These are phyloP conservation scores for Penicillium palitans DNA, from an alignment of 2,329 filamentous ascomycete genomes.

Conservation along the genomic window DNA sequence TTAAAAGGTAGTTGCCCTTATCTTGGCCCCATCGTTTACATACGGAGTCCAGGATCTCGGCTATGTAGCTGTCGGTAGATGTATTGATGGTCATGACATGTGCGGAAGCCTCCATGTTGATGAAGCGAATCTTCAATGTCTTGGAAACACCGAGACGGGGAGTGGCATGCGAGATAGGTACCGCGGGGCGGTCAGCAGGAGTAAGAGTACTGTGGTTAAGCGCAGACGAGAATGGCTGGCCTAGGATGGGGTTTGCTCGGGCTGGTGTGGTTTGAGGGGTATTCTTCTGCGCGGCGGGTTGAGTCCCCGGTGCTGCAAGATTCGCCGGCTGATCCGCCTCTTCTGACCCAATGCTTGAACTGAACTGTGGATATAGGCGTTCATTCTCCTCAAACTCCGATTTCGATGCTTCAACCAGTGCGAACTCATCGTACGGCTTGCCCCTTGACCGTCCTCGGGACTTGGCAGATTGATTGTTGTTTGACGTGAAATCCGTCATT, in stretches of 20 bases:
- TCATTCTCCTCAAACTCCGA: slow-evolving; percentile 60
- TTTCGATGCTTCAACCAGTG: slow-evolving; percentile 60
- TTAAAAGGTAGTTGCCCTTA: slow-evolving; percentile 63
- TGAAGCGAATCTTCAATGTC: slow-evolving; percentile 61
- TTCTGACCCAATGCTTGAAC: slow-evolving; percentile 32
- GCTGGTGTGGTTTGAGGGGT: slow-evolving; percentile 14
- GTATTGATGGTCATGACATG: slow-evolving; percentile 57
- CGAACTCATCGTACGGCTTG: slow-evolving; percentile 67
- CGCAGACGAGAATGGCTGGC: slow-evolving; percentile 49
- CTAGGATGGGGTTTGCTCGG: slow-evolving; percentile 45
- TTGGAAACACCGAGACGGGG: slow-evolving; percentile 60
- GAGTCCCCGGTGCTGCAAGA: slow-evolving; percentile 23
- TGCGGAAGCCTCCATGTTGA: slow-evolving; percentile 58
- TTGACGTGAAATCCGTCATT: slow-evolving; percentile 65
- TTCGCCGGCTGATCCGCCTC: slow-evolving; percentile 31
- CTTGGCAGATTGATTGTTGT: slow-evolving; percentile 61
- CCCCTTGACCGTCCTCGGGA: slow-evolving; percentile 59
- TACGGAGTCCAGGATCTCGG: slow-evolving; percentile 64
- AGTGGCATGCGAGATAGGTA: slow-evolving; percentile 48
- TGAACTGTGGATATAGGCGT: slow-evolving; percentile 55
- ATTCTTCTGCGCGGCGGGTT: slow-evolving; percentile 27
- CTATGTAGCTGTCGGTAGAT: slow-evolving; percentile 66
- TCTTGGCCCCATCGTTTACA: slow-evolving; percentile 65
- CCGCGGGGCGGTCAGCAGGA: slow-evolving; percentile 48
- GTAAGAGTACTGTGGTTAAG: slow-evolving; percentile 48